phyloP scores from a whole-genome alignment of 257 asterid species.

The Plantago elongata region DNA sequence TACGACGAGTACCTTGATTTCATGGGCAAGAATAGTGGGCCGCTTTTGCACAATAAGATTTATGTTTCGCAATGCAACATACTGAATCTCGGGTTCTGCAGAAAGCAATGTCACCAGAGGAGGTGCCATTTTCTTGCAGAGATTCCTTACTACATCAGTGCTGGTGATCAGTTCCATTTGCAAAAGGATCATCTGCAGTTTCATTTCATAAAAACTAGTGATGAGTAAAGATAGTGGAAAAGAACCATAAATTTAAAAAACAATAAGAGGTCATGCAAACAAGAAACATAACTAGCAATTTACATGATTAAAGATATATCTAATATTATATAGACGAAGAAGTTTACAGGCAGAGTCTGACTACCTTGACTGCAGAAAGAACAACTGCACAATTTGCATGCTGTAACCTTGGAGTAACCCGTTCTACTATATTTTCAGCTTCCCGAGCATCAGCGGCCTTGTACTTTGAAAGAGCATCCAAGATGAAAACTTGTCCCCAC shows the following conservation, averaged over 20 bases:
- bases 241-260: background rate
- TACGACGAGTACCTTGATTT: conserved; percentile 6
- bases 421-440: conserved; percentile 95
- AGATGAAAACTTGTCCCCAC: conserved; percentile 99
- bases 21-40: conserved; percentile 70
- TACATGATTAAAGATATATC: background rate
- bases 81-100: conserved; percentile 94
- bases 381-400: conserved; percentile 99
- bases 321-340: conserved; percentile 5
- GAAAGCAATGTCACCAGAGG: conserved; percentile 97
- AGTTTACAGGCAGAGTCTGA: conserved; percentile 16
- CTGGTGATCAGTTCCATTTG: conserved; percentile 99
- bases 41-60: conserved; percentile 95
- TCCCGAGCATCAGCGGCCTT: conserved; percentile 96
- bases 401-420: conserved; percentile 96
- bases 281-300: conserved; percentile 11
- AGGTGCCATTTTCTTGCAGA: conserved; percentile 99
- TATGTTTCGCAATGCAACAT: conserved; percentile 91
- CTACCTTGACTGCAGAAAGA: conserved; percentile 96
- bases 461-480: conserved; percentile 98
- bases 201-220: conserved; percentile 17
- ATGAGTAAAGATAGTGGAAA: background rate
- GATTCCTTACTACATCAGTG: conserved; percentile 95
- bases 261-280: background rate
- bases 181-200: conserved; percentile 89